These are phyloP conservation scores for Candida pseudocylindracea DNA, from an alignment of 1,139 yeast genomes.

Conservation along the genomic window DNA sequence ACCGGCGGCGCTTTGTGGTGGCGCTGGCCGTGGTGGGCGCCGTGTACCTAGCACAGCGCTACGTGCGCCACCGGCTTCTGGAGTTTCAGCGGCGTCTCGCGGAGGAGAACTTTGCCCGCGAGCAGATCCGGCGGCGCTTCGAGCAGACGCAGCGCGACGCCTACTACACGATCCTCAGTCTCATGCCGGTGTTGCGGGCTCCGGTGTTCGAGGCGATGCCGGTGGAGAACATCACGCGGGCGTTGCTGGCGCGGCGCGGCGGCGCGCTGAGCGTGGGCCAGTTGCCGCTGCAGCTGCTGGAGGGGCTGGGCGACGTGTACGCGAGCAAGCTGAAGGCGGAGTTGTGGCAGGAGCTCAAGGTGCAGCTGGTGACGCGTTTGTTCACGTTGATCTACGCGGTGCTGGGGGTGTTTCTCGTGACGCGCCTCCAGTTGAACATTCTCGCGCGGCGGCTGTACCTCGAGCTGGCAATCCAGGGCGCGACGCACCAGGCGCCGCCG, in stretches of 20 bases:
- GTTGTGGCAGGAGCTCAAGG: constrained; percentile 69
- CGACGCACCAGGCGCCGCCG: constrained; percentile 4
- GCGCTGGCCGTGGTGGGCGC: too few relatives aligned
- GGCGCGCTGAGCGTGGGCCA: constrained; percentile 12
- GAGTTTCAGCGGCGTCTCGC: constrained; percentile 47
- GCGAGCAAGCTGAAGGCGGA: constrained; percentile 39
- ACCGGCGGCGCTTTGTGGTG: too few relatives aligned
- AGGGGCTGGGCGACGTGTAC: constrained; percentile 14
- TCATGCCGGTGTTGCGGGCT: constrained; percentile 53
- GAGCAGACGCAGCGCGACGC: constrained; percentile 89
- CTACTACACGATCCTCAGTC: constrained; percentile 60
- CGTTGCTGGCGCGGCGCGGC: constrained; percentile 29
- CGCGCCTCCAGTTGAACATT: constrained; percentile 72
- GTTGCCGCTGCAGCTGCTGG: constrained; percentile 12
- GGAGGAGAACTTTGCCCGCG: constrained; percentile 61
- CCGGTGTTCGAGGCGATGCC: constrained; percentile 44
- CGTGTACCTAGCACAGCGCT: too few relatives aligned
- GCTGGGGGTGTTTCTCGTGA: constrained; percentile 48
- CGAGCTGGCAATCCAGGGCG: constrained; percentile 40
- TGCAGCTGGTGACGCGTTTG: constrained; percentile 52
- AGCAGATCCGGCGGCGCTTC: constrained; percentile 45
- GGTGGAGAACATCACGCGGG: constrained; percentile 54
- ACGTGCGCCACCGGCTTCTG: constrained; percentile 16
- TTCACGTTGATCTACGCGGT: constrained; percentile 50
- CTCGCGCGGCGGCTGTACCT: constrained; percentile 73